Percentiles rank a stretch among this genome's conserved stretches.
Evolutionary conservation across 345 rosid genomes (phyloP).

Genomic region (Carallia pectinifolia): DNA sequence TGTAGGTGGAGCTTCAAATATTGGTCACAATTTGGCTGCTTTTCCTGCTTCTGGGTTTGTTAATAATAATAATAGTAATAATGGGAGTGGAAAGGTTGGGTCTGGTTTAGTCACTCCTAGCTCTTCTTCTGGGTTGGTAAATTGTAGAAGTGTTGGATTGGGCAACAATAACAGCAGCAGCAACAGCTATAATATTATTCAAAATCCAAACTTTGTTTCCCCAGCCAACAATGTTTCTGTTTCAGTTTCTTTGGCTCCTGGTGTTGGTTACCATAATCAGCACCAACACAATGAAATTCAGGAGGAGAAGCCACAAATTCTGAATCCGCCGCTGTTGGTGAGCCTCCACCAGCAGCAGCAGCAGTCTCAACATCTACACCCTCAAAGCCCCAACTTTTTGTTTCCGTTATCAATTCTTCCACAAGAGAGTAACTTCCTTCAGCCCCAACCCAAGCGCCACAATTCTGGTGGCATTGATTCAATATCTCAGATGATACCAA

Average conservation of each 20-base stretch:
- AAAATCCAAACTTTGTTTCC: constrained; percentile 29
- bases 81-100: constrained; percentile 27
- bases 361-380: constrained; percentile 27
- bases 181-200: constrained; percentile 18
- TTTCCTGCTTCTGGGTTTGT: constrained; percentile 17
- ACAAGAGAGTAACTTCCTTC: constrained; percentile 33
- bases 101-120: constrained; percentile 24
- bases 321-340: constrained; percentile 30
- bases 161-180: constrained; percentile 13
- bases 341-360: constrained; percentile 32
- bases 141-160: constrained; percentile 25
- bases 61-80: constrained; percentile 31
- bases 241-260: constrained; percentile 25
- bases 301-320: constrained; percentile 41
- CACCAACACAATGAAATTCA: constrained; percentile 30
- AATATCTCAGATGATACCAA: constrained; percentile 23
- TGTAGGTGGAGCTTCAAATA: constrained; percentile 18
- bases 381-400: constrained; percentile 30
- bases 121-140: constrained; percentile 27
- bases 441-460: constrained; percentile 45
- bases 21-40: constrained; percentile 28
- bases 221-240: constrained; percentile 18
- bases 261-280: constrained; percentile 28
- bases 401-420: constrained; percentile 28
- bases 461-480: constrained; percentile 35